A percentile compares a stretch with the other conserved stretches of the same genome.
phyloP scores from a whole-genome alignment of 2,329 filamentous ascomycete species.

The Sarocladium oryzae region DNA sequence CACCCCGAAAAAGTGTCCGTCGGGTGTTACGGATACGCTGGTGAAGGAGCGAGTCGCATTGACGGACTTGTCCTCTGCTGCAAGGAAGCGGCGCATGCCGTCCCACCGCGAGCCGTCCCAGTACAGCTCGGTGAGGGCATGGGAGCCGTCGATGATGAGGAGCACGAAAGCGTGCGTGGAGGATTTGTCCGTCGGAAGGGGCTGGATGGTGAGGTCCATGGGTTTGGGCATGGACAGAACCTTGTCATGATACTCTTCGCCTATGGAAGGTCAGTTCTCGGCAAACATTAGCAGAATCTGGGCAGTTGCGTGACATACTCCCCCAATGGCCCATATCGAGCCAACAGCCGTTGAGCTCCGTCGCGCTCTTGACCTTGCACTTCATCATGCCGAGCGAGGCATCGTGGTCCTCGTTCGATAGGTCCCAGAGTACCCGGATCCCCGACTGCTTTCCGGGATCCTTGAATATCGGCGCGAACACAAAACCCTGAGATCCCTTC shows the following conservation, averaged over 20 bases:
- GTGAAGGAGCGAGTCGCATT: constrained; percentile 1
- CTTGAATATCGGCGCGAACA: background rate
- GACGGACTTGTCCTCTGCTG: background rate
- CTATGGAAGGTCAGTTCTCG: background rate
- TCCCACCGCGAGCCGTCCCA: background rate
- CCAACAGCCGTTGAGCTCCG: background rate
- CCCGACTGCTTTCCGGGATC: background rate
- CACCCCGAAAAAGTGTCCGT: constrained; percentile 8
- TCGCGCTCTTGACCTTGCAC: background rate
- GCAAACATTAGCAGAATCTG: background rate
- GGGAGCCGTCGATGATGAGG: constrained; percentile 7
- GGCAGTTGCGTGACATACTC: background rate
- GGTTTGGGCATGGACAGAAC: constrained; percentile 3
- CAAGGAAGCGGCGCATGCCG: background rate
- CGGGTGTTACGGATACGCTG: constrained; percentile 3
- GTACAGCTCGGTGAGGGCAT: constrained; percentile 9
- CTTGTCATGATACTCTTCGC: background rate
- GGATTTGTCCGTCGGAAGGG: background rate
- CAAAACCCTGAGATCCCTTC: background rate
- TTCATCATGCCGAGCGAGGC: background rate
- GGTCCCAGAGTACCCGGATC: background rate
- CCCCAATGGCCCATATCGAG: constrained; percentile 4
- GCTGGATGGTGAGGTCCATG: background rate
- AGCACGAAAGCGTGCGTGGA: constrained; percentile 3
- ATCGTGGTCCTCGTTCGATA: constrained; percentile 2